These are phyloP conservation scores for Fusarium armeniacum DNA, from an alignment of 2,329 filamentous ascomycete genomes.

Conservation along the genomic window DNA sequence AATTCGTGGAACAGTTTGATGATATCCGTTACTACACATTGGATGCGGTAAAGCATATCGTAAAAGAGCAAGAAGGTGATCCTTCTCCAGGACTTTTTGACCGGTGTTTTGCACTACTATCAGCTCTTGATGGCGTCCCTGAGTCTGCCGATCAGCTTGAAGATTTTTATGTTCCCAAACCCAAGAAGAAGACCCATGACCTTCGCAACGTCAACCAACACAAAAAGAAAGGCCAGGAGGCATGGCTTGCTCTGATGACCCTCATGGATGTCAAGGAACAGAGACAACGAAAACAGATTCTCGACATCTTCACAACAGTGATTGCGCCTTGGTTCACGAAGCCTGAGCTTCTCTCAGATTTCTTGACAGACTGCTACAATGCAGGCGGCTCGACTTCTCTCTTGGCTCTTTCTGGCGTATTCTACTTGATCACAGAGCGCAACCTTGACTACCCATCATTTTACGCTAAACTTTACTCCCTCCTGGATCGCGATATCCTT, in stretches of 20 bases:
- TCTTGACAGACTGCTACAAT: constrained; percentile 94
- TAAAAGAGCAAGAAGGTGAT: constrained; percentile 46
- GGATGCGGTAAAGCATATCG: constrained; percentile 69
- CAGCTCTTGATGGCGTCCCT: constrained; percentile 78
- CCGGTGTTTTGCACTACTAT: constrained; percentile 73
- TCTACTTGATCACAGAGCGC: constrained; percentile 91
- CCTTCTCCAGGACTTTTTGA: constrained; percentile 60
- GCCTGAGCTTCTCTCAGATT: constrained; percentile 93
- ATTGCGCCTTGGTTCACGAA: constrained; percentile 92
- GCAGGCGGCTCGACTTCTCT: constrained; percentile 88
- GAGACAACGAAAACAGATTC: constrained; percentile 84
- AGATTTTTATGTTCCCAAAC: constrained; percentile 75
- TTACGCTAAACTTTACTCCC: constrained; percentile 92
- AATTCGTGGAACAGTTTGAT: constrained; percentile 83
- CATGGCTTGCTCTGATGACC: constrained; percentile 85
- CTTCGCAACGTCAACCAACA: constrained; percentile 77
- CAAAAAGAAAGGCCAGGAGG: constrained; percentile 85
- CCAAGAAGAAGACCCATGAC: constrained; percentile 76
- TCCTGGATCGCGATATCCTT: constrained; percentile 86
- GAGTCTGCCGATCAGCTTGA: constrained; percentile 74
- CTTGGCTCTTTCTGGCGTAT: constrained; percentile 90
- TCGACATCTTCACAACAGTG: constrained; percentile 80
- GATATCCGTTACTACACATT: constrained; percentile 90
- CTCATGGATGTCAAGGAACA: constrained; percentile 77
- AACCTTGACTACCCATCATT: constrained; percentile 98